Evolutionary conservation across 1,284 basidiomycete species (phyloP).

Genomic region (Sporisorium graminicola): DNA sequence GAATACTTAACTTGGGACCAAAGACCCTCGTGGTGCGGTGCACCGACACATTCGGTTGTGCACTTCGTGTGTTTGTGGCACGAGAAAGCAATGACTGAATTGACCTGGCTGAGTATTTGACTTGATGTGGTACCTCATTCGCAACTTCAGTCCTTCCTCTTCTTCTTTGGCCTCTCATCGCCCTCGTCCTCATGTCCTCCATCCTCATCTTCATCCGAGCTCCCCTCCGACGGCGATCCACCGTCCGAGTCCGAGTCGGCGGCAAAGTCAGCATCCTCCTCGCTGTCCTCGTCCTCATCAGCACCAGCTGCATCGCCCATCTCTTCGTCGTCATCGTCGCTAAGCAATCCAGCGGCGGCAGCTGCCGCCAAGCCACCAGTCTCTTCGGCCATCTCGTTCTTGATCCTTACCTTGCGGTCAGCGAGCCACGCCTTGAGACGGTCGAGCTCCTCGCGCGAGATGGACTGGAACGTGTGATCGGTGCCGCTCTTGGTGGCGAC

Average conservation of each 20-base stretch:
- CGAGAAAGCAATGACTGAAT: background rate
- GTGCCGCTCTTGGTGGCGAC: conserved; percentile 85
- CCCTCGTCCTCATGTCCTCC: conserved; percentile 44
- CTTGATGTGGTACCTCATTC: background rate
- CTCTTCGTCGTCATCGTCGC: conserved; percentile 82
- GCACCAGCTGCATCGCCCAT: conserved; percentile 73
- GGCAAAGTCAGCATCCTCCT: conserved; percentile 86
- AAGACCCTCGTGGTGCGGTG: background rate
- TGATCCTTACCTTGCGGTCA: conserved; percentile 90
- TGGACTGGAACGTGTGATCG: conserved; percentile 79
- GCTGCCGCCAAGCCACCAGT: conserved; percentile 69
- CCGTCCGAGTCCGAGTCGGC: conserved; percentile 71
- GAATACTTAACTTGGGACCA: too few relatives aligned
- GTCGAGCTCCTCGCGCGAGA: conserved; percentile 96
- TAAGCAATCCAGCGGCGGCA: conserved; percentile 76
- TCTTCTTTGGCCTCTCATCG: conserved; percentile 58
- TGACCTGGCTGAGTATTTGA: background rate
- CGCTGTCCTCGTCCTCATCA: conserved; percentile 67
- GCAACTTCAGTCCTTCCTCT: conserved; percentile 44
- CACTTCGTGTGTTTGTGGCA: background rate
- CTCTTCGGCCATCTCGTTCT: conserved; percentile 96
- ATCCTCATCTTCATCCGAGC: conserved; percentile 72
- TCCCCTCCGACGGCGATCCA: conserved; percentile 71
- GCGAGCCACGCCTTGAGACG: conserved; percentile 85
- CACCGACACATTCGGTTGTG: background rate